Evolutionary conservation across 106 monocot genomes (phyloP), one percentile per base, ranked within the genome.

Genomic region (Triglochin maritima): DNA sequence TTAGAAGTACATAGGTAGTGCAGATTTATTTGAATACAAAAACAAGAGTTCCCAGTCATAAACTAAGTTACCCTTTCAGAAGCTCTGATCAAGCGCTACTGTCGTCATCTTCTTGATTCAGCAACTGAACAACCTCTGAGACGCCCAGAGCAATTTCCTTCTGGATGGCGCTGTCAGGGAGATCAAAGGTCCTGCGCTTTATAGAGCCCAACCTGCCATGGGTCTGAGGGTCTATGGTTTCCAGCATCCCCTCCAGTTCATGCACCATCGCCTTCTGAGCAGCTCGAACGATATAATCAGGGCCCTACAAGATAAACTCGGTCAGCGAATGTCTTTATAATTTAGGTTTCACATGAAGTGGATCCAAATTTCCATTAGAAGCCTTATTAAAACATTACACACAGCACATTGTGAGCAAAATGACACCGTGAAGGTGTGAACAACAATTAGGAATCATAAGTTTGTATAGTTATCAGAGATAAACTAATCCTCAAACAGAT

Each of bases 231-330:
- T 89, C 98, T 44, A 98, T 73, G 42, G 78, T 71, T 46, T 98
- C 88, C 41, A 92, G 84, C 84, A 86, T 92, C 0, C 68, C 76
- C 70, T 98, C 98, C 17, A 98, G 84, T 69, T 98, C 98, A 4
- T 83, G 79, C 9, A 84, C 44, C 81, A 92, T 98, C 4, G 98
- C 89, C 63, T 71, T 92, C 70, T 80, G 76, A 7, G 88, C 88
- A 14, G 81, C 75, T 15, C 98, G 74, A 45, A 98, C 84, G 80
- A 98, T 92, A 49, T 82, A 92, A 57, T 98, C 98, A 2, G 84
- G 77, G 73, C 92, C 98, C 98, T 94, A 67, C 10, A 17, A 55
- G 44, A 42, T 16, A 9, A 52, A 12, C 49, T 70, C 8, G 11
- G 10, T 2, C 1, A 7, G 42, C 17, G 6, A 59, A 59, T 5